Conservation (phyloP, 2,329 filamentous ascomycete species). For the Pleurostoma richardsiae region DNA sequence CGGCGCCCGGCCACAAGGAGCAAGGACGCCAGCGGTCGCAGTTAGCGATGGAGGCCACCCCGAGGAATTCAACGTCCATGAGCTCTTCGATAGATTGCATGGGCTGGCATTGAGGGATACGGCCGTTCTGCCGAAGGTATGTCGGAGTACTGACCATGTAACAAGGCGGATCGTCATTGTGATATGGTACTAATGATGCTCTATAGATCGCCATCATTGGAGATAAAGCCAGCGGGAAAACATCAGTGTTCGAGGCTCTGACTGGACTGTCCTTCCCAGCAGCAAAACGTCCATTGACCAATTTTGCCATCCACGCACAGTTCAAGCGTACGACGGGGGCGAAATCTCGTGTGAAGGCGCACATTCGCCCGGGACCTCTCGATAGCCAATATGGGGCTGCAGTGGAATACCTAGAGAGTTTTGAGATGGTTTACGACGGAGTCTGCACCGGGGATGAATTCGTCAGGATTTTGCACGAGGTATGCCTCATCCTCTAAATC, state of each 20-base stretch:
- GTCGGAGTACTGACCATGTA: neutral
- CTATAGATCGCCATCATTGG: conserved; percentile 7
- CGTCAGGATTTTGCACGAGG: neutral
- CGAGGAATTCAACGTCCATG: neutral
- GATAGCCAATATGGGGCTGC: conserved; percentile 5
- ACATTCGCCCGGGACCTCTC: conserved; percentile 3
- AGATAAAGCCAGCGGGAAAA: conserved; percentile 8
- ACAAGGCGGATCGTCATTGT: no score
- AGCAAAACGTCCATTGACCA: conserved; percentile 1
- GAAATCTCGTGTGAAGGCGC: conserved; percentile 3
- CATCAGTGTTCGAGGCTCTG: conserved; percentile 7
- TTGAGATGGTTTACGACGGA: conserved; percentile 1
- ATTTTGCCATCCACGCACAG: conserved; percentile 4
- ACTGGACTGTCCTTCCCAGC: conserved; percentile 5
- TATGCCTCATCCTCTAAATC: neutral
- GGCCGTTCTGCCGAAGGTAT: conserved; percentile 3
- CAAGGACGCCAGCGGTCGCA: neutral
- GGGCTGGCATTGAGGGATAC: conserved; percentile 3
- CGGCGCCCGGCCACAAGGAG: neutral
- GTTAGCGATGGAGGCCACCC: neutral
- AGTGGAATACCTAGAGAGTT: conserved; percentile 3
- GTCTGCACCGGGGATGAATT: neutral
- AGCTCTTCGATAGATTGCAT: conserved; percentile 4
- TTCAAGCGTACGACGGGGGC: conserved; percentile 5
- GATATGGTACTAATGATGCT: no score